Conservation (phyloP, 495 filamentous ascomycete species). For the Penicillium paxilli region DNA sequence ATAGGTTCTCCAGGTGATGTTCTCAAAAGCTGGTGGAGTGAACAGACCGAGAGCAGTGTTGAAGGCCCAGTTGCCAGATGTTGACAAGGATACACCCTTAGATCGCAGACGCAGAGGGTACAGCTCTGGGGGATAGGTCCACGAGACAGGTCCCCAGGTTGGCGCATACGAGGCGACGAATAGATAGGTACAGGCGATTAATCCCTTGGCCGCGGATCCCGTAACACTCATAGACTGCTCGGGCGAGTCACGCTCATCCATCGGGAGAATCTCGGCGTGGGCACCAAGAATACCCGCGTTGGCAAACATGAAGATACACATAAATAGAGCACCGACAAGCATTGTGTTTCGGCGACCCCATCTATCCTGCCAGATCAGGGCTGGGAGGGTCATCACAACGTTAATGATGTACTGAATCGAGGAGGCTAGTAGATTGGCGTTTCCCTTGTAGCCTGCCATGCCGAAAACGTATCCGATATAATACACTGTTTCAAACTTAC, state of each 20-base stretch:
- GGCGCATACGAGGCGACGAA: slow-evolving; percentile 53
- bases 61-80: slow-evolving; percentile 69
- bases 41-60: slow-evolving; percentile 77
- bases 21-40: slow-evolving; percentile 66
- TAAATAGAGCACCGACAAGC: slow-evolving; percentile 58
- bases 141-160: slow-evolving; percentile 59
- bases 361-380: slow-evolving; percentile 50
- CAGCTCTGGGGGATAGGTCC: slow-evolving; percentile 61
- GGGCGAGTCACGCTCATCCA: slow-evolving; percentile 23
- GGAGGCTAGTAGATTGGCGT: slow-evolving; percentile 52
- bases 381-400: slow-evolving; percentile 44
- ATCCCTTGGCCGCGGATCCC: slow-evolving; percentile 31
- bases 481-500: slow-evolving; percentile 20
- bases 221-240: slow-evolving; percentile 24
- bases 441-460: slow-evolving; percentile 58
- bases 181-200: slow-evolving; percentile 58
- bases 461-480: slow-evolving; percentile 59
- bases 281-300: slow-evolving; percentile 60
- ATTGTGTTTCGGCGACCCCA: slow-evolving; percentile 59
- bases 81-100: slow-evolving; percentile 59
- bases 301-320: slow-evolving; percentile 61
- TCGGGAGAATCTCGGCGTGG: slow-evolving; percentile 43
- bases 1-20: slow-evolving; percentile 71
- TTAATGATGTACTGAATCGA: slow-evolving; percentile 65
- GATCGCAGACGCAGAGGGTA: slow-evolving; percentile 58